Conservation (phyloP, 2,329 filamentous ascomycete species). For the Fusarium sp. region DNA sequence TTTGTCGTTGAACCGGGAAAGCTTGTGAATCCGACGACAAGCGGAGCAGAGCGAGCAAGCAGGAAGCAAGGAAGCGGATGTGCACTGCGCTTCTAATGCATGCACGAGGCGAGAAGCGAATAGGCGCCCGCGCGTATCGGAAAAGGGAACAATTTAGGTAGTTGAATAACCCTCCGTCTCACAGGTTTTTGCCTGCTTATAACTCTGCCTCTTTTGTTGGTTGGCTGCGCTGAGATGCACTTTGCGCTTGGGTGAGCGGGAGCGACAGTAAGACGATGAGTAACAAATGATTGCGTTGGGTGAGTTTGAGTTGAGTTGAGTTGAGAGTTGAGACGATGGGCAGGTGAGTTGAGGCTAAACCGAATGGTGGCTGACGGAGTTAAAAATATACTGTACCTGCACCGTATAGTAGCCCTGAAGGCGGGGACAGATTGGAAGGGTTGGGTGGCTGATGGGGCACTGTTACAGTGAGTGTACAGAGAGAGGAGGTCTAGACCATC, state of each 20-base stretch:
- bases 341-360: constrained; percentile 27
- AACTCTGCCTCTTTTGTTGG: neutral
- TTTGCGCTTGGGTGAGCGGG: neutral
- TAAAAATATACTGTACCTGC: constrained; percentile 40
- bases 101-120: constrained; percentile 29
- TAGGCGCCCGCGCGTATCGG: constrained; percentile 34
- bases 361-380: constrained; percentile 33
- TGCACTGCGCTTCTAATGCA: constrained; percentile 26
- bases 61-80: constrained; percentile 2
- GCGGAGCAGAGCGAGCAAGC: constrained; percentile 21
- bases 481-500: neutral
- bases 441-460: constrained; percentile 24
- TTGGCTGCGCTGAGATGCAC: neutral
- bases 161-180: neutral
- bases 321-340: neutral
- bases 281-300: constrained; percentile 10
- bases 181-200: neutral
- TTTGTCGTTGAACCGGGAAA: constrained; percentile 20
- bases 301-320: constrained; percentile 12
- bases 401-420: constrained; percentile 22
- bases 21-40: constrained; percentile 29
- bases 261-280: neutral
- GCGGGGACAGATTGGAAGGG: constrained; percentile 13
- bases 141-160: constrained; percentile 7
- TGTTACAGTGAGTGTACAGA: constrained; percentile 14